Conservation (phyloP, 371 early-diverging fungal genomes). For the Lichtheimia corymbifera region DNA sequence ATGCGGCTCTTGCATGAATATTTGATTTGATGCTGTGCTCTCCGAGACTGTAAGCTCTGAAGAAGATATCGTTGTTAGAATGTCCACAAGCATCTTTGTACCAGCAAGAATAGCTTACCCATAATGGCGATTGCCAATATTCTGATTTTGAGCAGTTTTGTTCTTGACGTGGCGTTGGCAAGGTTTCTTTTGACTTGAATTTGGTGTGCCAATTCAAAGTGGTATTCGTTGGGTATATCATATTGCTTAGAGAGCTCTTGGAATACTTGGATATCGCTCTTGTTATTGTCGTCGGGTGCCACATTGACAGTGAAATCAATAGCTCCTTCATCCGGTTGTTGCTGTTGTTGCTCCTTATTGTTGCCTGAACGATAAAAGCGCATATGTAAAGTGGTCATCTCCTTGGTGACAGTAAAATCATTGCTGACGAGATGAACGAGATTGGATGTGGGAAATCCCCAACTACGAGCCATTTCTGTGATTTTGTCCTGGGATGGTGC, state of each 20-base stretch:
- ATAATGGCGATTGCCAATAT: conserved; percentile 80
- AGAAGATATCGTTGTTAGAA: background rate
- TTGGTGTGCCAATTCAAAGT: conserved; percentile 77
- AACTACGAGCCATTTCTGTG: conserved; percentile 60
- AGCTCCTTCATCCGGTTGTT: background rate
- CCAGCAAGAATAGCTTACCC: conserved; percentile 26
- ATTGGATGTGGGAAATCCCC: conserved; percentile 51
- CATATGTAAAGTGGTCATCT: conserved; percentile 52
- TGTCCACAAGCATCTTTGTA: background rate
- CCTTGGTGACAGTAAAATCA: conserved; percentile 48
- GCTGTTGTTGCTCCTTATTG: conserved; percentile 5
- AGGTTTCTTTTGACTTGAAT: conserved; percentile 74
- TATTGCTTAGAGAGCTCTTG: conserved; percentile 52
- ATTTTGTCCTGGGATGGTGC: conserved; percentile 65
- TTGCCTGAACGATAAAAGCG: conserved; percentile 64
- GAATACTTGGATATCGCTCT: conserved; percentile 44
- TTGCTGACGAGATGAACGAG: conserved; percentile 45
- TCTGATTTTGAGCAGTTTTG: conserved; percentile 68
- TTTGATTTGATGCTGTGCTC: conserved; percentile 67
- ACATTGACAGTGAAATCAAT: too few relatives aligned
- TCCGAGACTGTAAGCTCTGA: conserved; percentile 66
- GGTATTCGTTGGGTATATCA: conserved; percentile 75
- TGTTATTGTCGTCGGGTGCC: background rate
- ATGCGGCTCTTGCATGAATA: conserved; percentile 87
- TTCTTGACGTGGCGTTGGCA: conserved; percentile 45